phyloP scores from a whole-genome alignment of 345 rosid genomes.

The Populus nigra region DNA sequence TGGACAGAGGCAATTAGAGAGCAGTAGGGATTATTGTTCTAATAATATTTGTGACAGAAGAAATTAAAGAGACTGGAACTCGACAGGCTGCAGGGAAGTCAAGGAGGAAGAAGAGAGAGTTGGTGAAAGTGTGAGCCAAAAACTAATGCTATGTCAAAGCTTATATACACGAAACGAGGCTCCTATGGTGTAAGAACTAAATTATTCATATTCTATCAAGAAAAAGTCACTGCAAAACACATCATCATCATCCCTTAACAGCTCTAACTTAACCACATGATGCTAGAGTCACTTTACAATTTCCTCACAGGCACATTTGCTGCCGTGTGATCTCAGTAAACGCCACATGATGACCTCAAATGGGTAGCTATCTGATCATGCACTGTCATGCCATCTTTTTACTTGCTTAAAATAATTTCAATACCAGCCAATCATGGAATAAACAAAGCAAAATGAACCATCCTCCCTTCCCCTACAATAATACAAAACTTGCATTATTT shows the following conservation, averaged over 20 bases:
- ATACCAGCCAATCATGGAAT: constrained; percentile 22
- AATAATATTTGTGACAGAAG: too few relatives aligned
- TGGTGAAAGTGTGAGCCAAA: background rate
- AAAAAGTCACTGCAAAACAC: constrained; percentile 38
- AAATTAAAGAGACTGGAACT: background rate
- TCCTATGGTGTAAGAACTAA: background rate
- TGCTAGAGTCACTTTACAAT: constrained; percentile 10
- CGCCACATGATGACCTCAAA: background rate
- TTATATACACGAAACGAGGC: constrained; percentile 2
- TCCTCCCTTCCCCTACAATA: background rate
- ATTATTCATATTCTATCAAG: background rate
- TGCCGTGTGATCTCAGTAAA: constrained; percentile 9
- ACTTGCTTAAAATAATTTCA: background rate
- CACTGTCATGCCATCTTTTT: background rate
- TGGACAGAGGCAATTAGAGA: background rate
- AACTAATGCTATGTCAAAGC: background rate
- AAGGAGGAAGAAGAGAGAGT: background rate
- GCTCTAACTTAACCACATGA: background rate
- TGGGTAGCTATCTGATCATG: background rate
- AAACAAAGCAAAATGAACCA: background rate
- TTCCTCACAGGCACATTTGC: constrained; percentile 4
- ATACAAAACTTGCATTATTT: background rate
- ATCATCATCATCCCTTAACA: constrained; percentile 15
- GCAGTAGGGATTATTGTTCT: background rate
- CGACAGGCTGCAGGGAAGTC: background rate